Percentiles rank a stretch among this genome's conserved stretches.
phyloP scores from a whole-genome alignment of 495 filamentous ascomycete species.

The Opeltia flavorubescens region DNA sequence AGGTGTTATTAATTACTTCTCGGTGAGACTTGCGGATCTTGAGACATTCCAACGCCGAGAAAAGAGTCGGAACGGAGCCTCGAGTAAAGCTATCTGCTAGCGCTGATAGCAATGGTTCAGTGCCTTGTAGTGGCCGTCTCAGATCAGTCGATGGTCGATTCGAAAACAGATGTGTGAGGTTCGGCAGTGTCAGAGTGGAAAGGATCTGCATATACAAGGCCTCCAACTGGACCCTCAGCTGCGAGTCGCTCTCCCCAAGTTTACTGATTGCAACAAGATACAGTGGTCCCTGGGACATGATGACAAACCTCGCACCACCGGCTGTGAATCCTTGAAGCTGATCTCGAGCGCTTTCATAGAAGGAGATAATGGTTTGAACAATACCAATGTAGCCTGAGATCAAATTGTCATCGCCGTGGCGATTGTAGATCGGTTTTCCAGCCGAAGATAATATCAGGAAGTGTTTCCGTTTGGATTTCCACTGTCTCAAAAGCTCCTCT shows the following conservation, averaged over 20 bases:
- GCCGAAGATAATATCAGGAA: slow-evolving; percentile 92
- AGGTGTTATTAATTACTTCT: slow-evolving; percentile 67
- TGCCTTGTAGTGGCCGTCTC: slow-evolving; percentile 82
- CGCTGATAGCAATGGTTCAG: slow-evolving; percentile 79
- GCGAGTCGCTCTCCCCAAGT: slow-evolving; percentile 76
- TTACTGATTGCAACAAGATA: slow-evolving; percentile 88
- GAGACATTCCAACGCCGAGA: slow-evolving; percentile 84
- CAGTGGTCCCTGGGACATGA: slow-evolving; percentile 68
- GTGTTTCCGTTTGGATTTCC: slow-evolving; percentile 87
- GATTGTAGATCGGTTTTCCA: slow-evolving; percentile 94
- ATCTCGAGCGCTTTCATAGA: slow-evolving; percentile 71
- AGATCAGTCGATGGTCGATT: slow-evolving; percentile 85
- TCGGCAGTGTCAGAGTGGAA: slow-evolving; percentile 83
- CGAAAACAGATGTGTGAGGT: slow-evolving; percentile 76
- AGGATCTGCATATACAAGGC: slow-evolving; percentile 96
- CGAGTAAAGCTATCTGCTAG: slow-evolving; percentile 88
- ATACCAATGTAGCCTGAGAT: slow-evolving; percentile 92
- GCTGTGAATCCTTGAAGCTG: slow-evolving; percentile 70
- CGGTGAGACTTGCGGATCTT: slow-evolving; percentile 78
- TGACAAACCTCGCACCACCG: slow-evolving; percentile 68
- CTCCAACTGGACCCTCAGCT: slow-evolving; percentile 78
- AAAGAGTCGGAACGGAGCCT: slow-evolving; percentile 75
- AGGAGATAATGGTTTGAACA: slow-evolving; percentile 93
- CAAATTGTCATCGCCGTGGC: slow-evolving; percentile 78
- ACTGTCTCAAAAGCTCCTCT: slow-evolving; percentile 54